Conservation (phyloP, 2,329 filamentous ascomycete species). For the Cladophialophora psammophila region DNA sequence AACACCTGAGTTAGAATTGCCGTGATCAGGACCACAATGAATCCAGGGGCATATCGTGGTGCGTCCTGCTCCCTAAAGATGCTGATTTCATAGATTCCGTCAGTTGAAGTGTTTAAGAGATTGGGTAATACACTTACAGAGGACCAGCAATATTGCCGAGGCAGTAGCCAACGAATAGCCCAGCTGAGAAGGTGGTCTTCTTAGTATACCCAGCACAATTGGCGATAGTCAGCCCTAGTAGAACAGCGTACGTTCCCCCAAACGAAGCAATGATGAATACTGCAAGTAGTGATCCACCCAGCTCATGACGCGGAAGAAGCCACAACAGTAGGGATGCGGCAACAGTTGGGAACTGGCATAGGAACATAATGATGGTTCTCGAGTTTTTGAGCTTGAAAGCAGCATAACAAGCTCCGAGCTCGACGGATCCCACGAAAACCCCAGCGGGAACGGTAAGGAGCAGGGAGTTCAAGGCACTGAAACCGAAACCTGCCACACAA, state of each 20-base stretch:
- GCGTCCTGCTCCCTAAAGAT: constrained; percentile 43
- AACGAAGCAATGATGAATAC: constrained; percentile 57
- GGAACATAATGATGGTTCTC: constrained; percentile 49
- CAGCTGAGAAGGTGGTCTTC: constrained; percentile 31
- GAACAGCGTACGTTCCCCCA: constrained; percentile 58
- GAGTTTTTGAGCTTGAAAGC: constrained; percentile 48
- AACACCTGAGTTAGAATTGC: constrained; percentile 41
- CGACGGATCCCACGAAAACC: neutral
- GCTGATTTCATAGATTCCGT: constrained; percentile 34
- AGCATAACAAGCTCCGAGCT: constrained; percentile 60
- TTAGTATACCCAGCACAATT: constrained; percentile 40
- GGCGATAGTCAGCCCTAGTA: constrained; percentile 55
- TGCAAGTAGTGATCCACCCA: constrained; percentile 57
- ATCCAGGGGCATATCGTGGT: constrained; percentile 39
- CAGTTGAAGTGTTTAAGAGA: no score
- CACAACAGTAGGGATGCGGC: constrained; percentile 54
- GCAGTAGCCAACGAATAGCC: constrained; percentile 37
- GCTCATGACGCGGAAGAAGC: constrained; percentile 50
- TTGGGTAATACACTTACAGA: constrained; percentile 20
- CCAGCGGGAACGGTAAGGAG: neutral
- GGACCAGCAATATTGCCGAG: constrained; percentile 50
- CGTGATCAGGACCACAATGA: constrained; percentile 46
- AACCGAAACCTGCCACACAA: neutral
- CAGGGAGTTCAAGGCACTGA: neutral
- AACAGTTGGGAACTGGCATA: constrained; percentile 50